Evolutionary conservation across 352 stramenopile genomes (phyloP).

Genomic region (Plasmopara muralis): DNA sequence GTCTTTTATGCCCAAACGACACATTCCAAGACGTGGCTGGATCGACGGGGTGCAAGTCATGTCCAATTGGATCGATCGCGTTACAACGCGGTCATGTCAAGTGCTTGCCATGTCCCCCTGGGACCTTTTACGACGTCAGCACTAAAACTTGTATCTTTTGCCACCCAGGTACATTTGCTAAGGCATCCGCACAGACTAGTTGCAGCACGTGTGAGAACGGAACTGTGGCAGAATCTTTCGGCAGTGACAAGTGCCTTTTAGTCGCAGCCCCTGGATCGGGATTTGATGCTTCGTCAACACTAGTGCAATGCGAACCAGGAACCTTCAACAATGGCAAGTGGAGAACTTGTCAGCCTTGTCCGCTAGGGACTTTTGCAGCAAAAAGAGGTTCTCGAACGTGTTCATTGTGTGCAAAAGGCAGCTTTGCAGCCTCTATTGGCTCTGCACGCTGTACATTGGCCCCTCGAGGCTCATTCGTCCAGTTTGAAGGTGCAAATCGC

Average conservation of each 20-base stretch:
- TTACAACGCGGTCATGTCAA: constrained; percentile 24
- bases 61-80: constrained; percentile 34
- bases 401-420: constrained; percentile 26
- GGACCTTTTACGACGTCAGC: constrained; percentile 31
- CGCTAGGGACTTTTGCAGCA: constrained; percentile 23
- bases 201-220: constrained; percentile 29
- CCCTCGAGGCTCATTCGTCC: constrained; percentile 31
- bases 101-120: constrained; percentile 34
- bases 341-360: constrained; percentile 28
- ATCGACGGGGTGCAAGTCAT: constrained; percentile 25
- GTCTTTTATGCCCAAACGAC: constrained; percentile 34
- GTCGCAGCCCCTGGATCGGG: constrained; percentile 18
- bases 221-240: constrained; percentile 27
- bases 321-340: constrained; percentile 31
- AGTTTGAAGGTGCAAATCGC: constrained; percentile 20
- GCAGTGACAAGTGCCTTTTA: constrained; percentile 19
- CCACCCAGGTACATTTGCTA: constrained; percentile 28
- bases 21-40: constrained; percentile 34
- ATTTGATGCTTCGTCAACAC: constrained; percentile 2
- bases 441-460: constrained; percentile 24
- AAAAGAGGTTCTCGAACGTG: constrained; percentile 14
- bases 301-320: constrained; percentile 27
- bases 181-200: constrained; percentile 11
- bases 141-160: constrained; percentile 31
- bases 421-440: constrained; percentile 22